phyloP scores from a whole-genome alignment of 2,329 filamentous ascomycete species.

The Trichoderma koningiopsis region DNA sequence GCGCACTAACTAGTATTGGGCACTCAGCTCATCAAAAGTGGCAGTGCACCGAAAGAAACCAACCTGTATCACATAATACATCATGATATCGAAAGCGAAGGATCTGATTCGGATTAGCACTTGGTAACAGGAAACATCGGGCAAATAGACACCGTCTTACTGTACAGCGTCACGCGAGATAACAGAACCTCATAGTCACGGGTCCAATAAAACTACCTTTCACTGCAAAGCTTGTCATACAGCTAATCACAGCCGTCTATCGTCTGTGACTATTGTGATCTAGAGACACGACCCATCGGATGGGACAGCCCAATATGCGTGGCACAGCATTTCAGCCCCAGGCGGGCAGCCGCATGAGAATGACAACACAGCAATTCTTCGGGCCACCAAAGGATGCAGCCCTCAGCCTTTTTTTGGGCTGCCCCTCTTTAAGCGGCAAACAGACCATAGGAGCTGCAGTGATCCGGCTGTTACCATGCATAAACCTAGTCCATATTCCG shows the following conservation, averaged over 20 bases:
- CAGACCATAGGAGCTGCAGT: constrained; percentile 1
- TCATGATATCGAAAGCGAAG: not conserved
- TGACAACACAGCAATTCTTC: constrained; percentile 14
- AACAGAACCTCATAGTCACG: not conserved
- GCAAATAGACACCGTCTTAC: not conserved
- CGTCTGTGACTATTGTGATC: not conserved
- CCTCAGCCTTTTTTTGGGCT: constrained; percentile 16
- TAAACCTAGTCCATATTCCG: constrained; percentile 1
- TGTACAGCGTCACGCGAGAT: not conserved
- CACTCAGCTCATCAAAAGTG: not conserved
- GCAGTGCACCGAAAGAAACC: not conserved
- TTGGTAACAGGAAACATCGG: not conserved
- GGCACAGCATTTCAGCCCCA: not conserved
- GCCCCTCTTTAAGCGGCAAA: constrained; percentile 1
- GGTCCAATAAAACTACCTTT: constrained; percentile 7
- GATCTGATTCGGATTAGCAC: not conserved
- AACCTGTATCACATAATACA: not conserved
- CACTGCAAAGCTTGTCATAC: not conserved
- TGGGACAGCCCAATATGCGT: not conserved
- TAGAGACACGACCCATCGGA: not conserved
- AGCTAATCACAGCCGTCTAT: not conserved
- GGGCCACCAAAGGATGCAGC: constrained; percentile 20
- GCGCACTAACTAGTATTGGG: not conserved
- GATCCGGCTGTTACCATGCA: constrained; percentile 12
- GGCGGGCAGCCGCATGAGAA: constrained; percentile 11